Evolutionary conservation across 495 filamentous ascomycete genomes (phyloP).

Genomic region (Penicillium nucicola): DNA sequence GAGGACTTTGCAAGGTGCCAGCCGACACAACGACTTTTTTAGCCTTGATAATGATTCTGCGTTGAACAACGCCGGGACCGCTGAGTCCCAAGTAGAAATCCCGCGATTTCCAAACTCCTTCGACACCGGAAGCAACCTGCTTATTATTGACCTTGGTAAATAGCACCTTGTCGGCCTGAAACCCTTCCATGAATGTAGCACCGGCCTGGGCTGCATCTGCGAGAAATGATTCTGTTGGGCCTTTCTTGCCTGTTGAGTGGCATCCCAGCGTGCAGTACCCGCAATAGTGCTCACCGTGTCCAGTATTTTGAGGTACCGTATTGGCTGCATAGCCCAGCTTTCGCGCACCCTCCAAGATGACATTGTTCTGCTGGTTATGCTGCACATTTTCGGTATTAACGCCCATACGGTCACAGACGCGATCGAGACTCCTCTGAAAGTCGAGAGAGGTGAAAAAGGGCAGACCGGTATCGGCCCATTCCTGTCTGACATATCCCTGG

Average conservation of each 20-base stretch:
- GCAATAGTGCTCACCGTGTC: conserved; percentile 64
- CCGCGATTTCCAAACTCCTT: conserved; percentile 70
- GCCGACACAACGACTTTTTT: conserved; percentile 77
- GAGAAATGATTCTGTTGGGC: conserved; percentile 72
- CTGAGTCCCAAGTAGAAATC: conserved; percentile 57
- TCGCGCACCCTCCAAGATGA: conserved; percentile 70
- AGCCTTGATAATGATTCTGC: conserved; percentile 68
- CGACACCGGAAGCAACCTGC: conserved; percentile 62
- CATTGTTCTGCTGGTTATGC: conserved; percentile 67
- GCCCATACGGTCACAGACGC: conserved; percentile 72
- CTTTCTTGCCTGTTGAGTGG: conserved; percentile 67
- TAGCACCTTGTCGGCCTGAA: conserved; percentile 61
- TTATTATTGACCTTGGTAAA: conserved; percentile 57
- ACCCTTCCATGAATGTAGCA: conserved; percentile 77
- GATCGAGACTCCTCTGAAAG: conserved; percentile 74
- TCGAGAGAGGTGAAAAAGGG: conserved; percentile 72
- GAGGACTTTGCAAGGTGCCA: conserved; percentile 71
- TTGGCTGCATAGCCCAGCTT: conserved; percentile 72
- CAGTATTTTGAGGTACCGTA: conserved; percentile 76
- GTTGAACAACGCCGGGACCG: conserved; percentile 42
- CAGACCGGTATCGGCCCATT: conserved; percentile 76
- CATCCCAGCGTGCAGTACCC: conserved; percentile 82
- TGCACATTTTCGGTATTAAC: conserved; percentile 62
- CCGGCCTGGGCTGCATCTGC: conserved; percentile 73
- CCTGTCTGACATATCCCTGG: conserved; percentile 73